Evolutionary conservation across 371 early-diverging fungal genomes (phyloP).

Genomic region (Rhizopus delemar): DNA sequence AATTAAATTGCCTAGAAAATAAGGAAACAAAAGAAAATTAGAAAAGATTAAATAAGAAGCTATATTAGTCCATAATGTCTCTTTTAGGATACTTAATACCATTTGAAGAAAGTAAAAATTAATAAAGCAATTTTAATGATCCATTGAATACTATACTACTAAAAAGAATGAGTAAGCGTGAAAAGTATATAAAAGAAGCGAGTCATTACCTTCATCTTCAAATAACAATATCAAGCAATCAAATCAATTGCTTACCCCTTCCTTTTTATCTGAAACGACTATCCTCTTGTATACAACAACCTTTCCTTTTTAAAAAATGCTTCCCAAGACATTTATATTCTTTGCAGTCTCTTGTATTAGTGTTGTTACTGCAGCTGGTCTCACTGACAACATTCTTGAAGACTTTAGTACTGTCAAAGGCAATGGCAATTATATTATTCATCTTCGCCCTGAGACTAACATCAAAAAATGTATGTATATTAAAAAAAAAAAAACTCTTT

Average conservation of each 20-base stretch:
- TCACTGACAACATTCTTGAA: constrained; percentile 8
- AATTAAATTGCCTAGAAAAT: background rate
- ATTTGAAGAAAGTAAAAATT: background rate
- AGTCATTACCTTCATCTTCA: background rate
- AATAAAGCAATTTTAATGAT: background rate
- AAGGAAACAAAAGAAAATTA: background rate
- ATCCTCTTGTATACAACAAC: background rate
- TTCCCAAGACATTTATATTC: constrained; percentile 11
- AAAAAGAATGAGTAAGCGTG: background rate
- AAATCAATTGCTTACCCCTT: background rate
- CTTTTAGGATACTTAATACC: background rate
- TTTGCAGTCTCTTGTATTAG: constrained; percentile 13
- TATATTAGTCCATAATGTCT: constrained; percentile 1
- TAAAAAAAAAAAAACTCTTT: background rate
- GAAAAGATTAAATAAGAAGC: background rate
- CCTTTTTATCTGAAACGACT: constrained; percentile 1
- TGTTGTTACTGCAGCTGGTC: constrained; percentile 10
- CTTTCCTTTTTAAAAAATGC: constrained; percentile 1
- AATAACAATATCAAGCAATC: background rate
- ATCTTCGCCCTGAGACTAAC: constrained; percentile 25
- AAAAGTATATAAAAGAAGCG: background rate
- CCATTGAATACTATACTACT: background rate
- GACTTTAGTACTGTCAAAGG: constrained; percentile 14
- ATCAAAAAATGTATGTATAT: constrained; percentile 34
- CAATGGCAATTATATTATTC: constrained; percentile 39